Evolutionary conservation across 805 yeast genomes (phyloP).

Genomic region (Candida khao-thaluensis): DNA sequence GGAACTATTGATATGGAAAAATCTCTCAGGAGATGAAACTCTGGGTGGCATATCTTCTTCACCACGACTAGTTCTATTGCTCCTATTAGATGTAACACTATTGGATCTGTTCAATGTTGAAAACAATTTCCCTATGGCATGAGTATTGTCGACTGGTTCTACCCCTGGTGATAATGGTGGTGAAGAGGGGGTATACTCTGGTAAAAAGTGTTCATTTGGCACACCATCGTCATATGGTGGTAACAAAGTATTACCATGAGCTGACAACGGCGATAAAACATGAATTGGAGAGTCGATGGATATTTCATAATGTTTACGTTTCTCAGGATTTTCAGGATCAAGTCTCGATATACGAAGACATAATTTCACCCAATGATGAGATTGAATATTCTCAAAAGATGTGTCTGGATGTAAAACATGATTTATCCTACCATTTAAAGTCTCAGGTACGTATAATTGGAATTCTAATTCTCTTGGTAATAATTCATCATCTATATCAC

Average conservation of each 20-base stretch:
- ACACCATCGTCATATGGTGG: constrained; percentile 60
- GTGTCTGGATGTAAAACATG: constrained; percentile 77
- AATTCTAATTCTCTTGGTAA: constrained; percentile 80
- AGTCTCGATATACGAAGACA: constrained; percentile 73
- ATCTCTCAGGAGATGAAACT: constrained; percentile 14
- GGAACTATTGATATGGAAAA: constrained; percentile 28
- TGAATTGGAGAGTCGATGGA: constrained; percentile 94
- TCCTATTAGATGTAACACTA: constrained; percentile 2
- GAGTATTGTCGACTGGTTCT: constrained; percentile 39
- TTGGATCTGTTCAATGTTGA: constrained; percentile 16
- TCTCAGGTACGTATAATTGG: constrained; percentile 79
- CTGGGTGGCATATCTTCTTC: background rate
- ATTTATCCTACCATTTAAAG: constrained; percentile 51
- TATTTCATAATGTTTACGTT: constrained; percentile 89
- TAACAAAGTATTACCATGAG: constrained; percentile 73
- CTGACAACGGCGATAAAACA: constrained; percentile 70
- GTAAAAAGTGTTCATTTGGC: constrained; percentile 16
- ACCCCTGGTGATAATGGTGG: constrained; percentile 60
- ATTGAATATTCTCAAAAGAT: constrained; percentile 70
- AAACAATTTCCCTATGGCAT: constrained; percentile 14
- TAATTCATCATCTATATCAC: constrained; percentile 51
- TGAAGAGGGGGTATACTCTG: constrained; percentile 28
- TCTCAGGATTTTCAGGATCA: constrained; percentile 52
- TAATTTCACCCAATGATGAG: constrained; percentile 94
- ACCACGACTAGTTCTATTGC: background rate